These are phyloP conservation scores for Blastobotrys arbuscula DNA, from an alignment of 1,139 yeast species.

Conservation along the genomic window DNA sequence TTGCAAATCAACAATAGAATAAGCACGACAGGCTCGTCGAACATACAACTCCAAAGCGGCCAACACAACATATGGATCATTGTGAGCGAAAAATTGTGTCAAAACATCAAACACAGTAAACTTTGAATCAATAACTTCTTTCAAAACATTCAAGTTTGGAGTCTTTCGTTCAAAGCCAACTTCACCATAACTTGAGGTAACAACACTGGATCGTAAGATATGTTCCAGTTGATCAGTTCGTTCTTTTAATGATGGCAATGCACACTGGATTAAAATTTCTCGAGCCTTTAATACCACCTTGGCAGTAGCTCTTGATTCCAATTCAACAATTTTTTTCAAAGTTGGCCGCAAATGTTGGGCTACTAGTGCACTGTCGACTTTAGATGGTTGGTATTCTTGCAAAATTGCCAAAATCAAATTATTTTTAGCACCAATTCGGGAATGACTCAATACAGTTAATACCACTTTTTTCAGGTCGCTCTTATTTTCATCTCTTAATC, in stretches of 20 bases:
- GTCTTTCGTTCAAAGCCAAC: constrained; percentile 62
- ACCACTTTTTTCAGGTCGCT: constrained; percentile 71
- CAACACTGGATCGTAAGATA: constrained; percentile 85
- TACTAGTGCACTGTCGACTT: constrained; percentile 52
- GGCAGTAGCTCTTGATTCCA: constrained; percentile 84
- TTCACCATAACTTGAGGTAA: constrained; percentile 80
- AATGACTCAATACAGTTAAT: constrained; percentile 72
- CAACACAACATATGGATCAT: constrained; percentile 83
- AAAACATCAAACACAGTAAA: constrained; percentile 95
- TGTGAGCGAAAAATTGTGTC: constrained; percentile 78
- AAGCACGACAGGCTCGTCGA: constrained; percentile 96
- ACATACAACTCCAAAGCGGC: constrained; percentile 97
- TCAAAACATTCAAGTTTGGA: constrained; percentile 74
- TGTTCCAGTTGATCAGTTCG: constrained; percentile 97
- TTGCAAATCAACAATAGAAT: constrained; percentile 70
- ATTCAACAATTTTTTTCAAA: constrained; percentile 72
- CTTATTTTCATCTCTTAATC: constrained; percentile 81
- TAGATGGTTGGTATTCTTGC: constrained; percentile 60
- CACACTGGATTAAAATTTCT: constrained; percentile 92
- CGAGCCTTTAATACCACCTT: constrained; percentile 96
- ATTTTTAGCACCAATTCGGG: constrained; percentile 90
- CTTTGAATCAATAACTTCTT: constrained; percentile 92
- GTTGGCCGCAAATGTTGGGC: constrained; percentile 66
- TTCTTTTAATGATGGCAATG: constrained; percentile 92
- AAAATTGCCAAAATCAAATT: constrained; percentile 81